Percentiles rank a stretch among this genome's conserved stretches.
Conservation (phyloP, 805 yeast genomes). For the Ogataea paraovalis region DNA sequence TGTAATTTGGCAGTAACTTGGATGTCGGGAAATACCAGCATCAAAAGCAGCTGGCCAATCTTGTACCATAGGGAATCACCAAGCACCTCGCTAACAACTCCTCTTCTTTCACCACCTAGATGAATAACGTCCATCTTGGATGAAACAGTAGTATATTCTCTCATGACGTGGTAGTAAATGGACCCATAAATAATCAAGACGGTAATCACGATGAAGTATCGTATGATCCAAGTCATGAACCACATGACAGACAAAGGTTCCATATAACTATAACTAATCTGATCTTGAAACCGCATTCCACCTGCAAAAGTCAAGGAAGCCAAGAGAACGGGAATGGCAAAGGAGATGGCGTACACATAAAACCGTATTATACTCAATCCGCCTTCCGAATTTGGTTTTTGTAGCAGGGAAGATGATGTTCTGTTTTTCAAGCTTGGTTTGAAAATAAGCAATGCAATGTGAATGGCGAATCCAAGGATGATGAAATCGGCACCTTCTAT, state of each 20-base stretch:
- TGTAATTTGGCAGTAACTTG: slow-evolving; percentile 28
- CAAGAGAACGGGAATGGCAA: slow-evolving; percentile 59
- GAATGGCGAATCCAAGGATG: slow-evolving; percentile 76
- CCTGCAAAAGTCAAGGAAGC: slow-evolving; percentile 69
- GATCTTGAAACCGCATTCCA: slow-evolving; percentile 53
- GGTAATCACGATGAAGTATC: slow-evolving; percentile 60
- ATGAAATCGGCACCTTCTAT: slow-evolving; percentile 87
- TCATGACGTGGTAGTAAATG: slow-evolving; percentile 68
- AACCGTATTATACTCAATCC: slow-evolving; percentile 62
- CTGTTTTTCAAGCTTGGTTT: slow-evolving; percentile 46
- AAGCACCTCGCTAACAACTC: slow-evolving; percentile 17
- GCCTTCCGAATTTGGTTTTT: slow-evolving; percentile 48
- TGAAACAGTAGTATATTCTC: slow-evolving; percentile 54
- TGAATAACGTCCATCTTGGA: slow-evolving; percentile 31
- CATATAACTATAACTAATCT: slow-evolving; percentile 74
- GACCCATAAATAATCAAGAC: slow-evolving; percentile 64
- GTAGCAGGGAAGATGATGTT: too few species aligned
- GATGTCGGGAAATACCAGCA: slow-evolving; percentile 31
- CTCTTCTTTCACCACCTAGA: slow-evolving; percentile 5
- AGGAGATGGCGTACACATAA: slow-evolving; percentile 53
- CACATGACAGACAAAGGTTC: slow-evolving; percentile 65
- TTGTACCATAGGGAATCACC: slow-evolving; percentile 32
- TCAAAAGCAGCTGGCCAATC: slow-evolving; percentile 22
- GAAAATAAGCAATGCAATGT: slow-evolving; percentile 71
- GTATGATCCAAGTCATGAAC: slow-evolving; percentile 82